Base-by-base conservation (phyloP, 208 protist species). In the Eutreptiella sp. region DNA sequence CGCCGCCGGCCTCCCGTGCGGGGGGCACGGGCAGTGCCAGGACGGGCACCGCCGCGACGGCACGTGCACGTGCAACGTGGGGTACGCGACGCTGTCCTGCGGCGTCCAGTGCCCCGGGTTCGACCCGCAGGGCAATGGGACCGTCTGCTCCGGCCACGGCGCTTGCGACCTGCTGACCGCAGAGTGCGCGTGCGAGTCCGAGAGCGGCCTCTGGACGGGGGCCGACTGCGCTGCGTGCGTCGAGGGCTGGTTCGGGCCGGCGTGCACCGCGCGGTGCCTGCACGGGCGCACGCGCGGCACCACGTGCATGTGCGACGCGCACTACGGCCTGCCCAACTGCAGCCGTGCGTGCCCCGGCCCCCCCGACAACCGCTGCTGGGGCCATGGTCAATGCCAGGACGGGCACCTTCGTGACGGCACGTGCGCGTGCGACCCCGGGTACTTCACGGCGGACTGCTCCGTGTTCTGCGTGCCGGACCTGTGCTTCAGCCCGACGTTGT, bases 231-330 rank as follows among this genome's bases (percentile, higher is more conserved):
- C 19, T 9, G 16, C 43, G 43, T 48, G 43, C 26, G 9, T 7
- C 26, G 43, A 14, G 9, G 57, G 57, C 5, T 67, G 35, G 9
- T 9, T 53, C 14, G 57, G 61, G 14, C 5, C 24, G 19, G 61
- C 28, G 28, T 67, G 61, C 26, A 58, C 27, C 4, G 33, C 14
- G 7, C 21, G 7, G 27, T 67, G 61, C 61, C 54, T n/a, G 9
- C 58, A 19, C 19, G 36, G 36, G 5, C 4, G 16, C 9, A 21
- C 42, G 14, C 14, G 36, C 24, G 24, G 42, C 24, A 28, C 23
- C 11, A n/a, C 42, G 4, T 64, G 58, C 53, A 42, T 9, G 5
- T 64, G 58, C 53, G 14, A 27, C 32, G 38, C 53, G 4, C 38
- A 7, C 16, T 39, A 16, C 7, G 53, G 7, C 21, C n/a, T 5